These are phyloP conservation scores for Aspergillus indologenus DNA, from an alignment of 495 filamentous ascomycete species.

Conservation along the genomic window DNA sequence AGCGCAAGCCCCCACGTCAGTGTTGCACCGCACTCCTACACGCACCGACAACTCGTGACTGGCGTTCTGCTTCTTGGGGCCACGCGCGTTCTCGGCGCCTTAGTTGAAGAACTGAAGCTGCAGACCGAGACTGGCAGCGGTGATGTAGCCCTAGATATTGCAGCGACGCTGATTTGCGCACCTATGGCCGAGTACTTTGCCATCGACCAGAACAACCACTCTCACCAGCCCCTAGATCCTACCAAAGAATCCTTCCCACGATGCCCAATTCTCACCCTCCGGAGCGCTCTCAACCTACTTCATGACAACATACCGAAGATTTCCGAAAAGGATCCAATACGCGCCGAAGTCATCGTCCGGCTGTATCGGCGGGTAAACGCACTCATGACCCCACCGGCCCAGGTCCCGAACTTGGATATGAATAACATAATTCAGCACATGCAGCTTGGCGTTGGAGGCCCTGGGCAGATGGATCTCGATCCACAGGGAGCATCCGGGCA, in stretches of 20 bases:
- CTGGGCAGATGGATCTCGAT: conserved; percentile 38
- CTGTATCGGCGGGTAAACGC: conserved; percentile 72
- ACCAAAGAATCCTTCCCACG: conserved; percentile 39
- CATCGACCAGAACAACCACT: conserved; percentile 36
- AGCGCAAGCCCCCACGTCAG: conserved; percentile 59
- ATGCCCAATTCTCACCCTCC: conserved; percentile 52
- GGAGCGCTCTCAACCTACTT: conserved; percentile 65
- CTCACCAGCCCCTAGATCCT: conserved; percentile 37
- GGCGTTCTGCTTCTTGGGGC: conserved; percentile 70
- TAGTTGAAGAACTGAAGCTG: conserved; percentile 69
- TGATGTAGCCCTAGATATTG: conserved; percentile 70
- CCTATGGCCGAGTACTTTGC: conserved; percentile 54
- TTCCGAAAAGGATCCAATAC: conserved; percentile 55
- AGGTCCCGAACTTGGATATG: conserved; percentile 40
- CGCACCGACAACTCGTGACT: conserved; percentile 68
- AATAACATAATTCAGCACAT: conserved; percentile 44
- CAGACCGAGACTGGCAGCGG: conserved; percentile 52
- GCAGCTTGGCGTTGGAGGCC: conserved; percentile 35
- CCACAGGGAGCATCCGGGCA: conserved; percentile 17
- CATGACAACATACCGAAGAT: conserved; percentile 61
- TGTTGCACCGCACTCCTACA: conserved; percentile 70
- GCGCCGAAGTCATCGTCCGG: conserved; percentile 72
- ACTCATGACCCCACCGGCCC: conserved; percentile 41
- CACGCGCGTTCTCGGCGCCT: conserved; percentile 52
- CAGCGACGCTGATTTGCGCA: conserved; percentile 68